Conservation (phyloP, 208 protist genomes). For the Trichomonas vaginalis region DNA sequence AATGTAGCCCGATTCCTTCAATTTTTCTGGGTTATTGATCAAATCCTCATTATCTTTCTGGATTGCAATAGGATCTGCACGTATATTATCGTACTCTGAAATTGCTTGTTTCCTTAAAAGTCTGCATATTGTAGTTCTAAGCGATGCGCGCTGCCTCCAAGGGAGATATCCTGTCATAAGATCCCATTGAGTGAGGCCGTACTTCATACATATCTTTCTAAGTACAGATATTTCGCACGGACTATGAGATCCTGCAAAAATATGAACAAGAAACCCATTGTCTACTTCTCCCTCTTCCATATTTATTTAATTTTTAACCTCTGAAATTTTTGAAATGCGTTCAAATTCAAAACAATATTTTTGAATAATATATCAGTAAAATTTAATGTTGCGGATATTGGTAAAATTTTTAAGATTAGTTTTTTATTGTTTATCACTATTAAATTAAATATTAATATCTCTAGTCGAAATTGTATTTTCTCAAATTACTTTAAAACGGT, state of each 20-base stretch:
- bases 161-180: neutral
- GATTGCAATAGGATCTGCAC: neutral
- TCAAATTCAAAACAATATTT: no score
- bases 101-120: neutral
- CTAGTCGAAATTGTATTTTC: no score
- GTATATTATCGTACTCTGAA: neutral
- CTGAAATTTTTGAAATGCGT: no score
- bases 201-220: neutral
- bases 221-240: neutral
- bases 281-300: no score
- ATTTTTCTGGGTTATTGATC: neutral
- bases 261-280: neutral
- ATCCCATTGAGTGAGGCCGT: neutral
- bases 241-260: neutral
- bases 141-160: neutral
- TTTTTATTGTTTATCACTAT: no score
- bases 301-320: no score
- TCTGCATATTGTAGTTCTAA: neutral
- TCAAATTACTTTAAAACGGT: no score
- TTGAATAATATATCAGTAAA: no score
- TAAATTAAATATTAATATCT: no score
- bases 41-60: neutral
- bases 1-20: neutral
- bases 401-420: no score
- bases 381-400: no score